Evolutionary conservation across 345 rosid species (phyloP), one percentile per base, ranked within the genome.

Genomic region (Eucalyptus leucophloia): DNA sequence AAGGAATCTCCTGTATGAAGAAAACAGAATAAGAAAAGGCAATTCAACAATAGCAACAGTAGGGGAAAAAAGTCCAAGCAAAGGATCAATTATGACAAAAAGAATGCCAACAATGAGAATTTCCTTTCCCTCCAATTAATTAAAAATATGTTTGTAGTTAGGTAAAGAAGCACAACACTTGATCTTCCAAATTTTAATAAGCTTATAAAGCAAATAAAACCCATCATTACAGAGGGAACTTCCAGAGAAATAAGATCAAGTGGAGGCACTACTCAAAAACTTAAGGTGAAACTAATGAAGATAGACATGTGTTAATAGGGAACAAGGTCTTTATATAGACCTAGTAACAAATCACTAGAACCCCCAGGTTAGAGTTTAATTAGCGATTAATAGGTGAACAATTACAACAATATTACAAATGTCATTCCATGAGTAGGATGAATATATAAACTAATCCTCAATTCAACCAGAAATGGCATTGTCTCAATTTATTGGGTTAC

Each of bases 401-500:
- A 86, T 77, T 77, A 77, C 85, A 77, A 77, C 85, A 77, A 77
- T 40, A 77, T 77, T 77, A 77, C 85, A 77, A 77, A 77, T 86
- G 88, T 51, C 88, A 86, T 86, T 40, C 23, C 56, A 86, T 51
- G 56, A 53, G 80, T 21, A 30, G 32, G 26, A 44, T 49, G 50
- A 87, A 56, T 34, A 42, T 53, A 56, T 47, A 87, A 42, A 47
- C 80, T 47, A 42, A 58, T 37, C 47, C 40, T 62, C 51, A 86
- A 51, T 40, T 32, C 23, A 51, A 86, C 40, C 88, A 51, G 56
- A 51, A 86, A 32, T 51, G 88, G 65, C 50, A 86, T 86, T 65
- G 50, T 62, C 88, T 93, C 91, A 95, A 89, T 93, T 95, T 42
- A 94, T 91, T 89, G 92, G 95, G 94, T 96, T 95, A 94, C 95